Conservation (phyloP, 768 basidiomycete species). For the Rhodotorula sphaerocarpa region DNA sequence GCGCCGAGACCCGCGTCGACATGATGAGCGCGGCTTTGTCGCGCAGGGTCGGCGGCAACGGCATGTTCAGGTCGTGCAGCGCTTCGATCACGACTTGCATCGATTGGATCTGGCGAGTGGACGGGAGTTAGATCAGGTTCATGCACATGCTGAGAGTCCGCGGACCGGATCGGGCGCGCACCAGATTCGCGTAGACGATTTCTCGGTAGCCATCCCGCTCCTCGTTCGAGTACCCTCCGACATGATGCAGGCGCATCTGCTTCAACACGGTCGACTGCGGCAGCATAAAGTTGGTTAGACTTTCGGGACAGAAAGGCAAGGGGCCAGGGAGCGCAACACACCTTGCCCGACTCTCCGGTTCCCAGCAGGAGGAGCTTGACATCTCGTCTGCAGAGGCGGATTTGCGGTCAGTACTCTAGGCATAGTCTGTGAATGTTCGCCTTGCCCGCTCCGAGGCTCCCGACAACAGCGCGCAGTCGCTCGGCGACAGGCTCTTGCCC, state of each 20-base stretch:
- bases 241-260: slow-evolving; percentile 96
- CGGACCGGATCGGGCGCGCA: slow-evolving; percentile 2
- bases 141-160: background rate
- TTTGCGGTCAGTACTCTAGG: background rate
- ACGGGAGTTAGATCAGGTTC: too few species aligned
- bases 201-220: slow-evolving; percentile 92
- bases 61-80: slow-evolving; percentile 61
- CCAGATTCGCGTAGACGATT: slow-evolving; percentile 86
- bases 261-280: slow-evolving; percentile 82
- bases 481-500: too few species aligned
- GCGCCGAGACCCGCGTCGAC: slow-evolving; percentile 35
- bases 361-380: slow-evolving; percentile 37
- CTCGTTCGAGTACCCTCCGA: slow-evolving; percentile 63
- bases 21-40: slow-evolving; percentile 49
- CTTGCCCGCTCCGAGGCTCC: too few species aligned
- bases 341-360: slow-evolving; percentile 38
- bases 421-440: too few species aligned
- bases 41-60: slow-evolving; percentile 67
- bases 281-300: background rate
- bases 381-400: slow-evolving; percentile 24
- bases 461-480: too few species aligned
- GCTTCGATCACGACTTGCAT: slow-evolving; percentile 94
- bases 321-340: background rate
- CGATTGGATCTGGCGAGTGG: slow-evolving; percentile 54
- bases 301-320: background rate